Conservation (phyloP, 2,329 filamentous ascomycete species). For the Sarocladiaceae sp. region DNA sequence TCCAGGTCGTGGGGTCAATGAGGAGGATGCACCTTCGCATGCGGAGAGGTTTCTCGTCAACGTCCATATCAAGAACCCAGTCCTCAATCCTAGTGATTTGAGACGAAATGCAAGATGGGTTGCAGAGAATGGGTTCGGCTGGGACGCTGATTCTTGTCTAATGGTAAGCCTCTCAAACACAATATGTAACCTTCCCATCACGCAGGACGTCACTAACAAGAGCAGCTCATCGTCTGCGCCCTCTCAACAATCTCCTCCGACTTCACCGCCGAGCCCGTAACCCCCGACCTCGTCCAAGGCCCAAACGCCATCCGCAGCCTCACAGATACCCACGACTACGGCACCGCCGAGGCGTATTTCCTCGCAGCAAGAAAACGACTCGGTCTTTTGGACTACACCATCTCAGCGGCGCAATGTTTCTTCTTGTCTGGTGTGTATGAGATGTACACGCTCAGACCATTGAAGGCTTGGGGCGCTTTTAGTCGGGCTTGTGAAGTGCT, state of each 20-base stretch:
- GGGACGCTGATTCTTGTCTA: slow-evolving; percentile 4
- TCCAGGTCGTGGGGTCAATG: not conserved
- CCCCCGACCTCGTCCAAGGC: not conserved
- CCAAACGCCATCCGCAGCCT: not conserved
- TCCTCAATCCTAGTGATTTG: not conserved
- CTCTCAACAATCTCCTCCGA: not conserved
- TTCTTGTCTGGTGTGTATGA: slow-evolving; percentile 22
- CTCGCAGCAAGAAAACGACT: not conserved
- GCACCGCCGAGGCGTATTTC: not conserved
- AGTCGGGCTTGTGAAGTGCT: slow-evolving; percentile 22
- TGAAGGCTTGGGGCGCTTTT: slow-evolving; percentile 34
- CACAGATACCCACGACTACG: not conserved
- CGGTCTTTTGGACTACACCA: not conserved
- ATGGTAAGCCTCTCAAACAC: not conserved
- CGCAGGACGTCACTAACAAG: not conserved
- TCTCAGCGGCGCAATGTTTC: not conserved
- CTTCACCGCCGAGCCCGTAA: not conserved
- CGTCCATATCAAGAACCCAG: slow-evolving; percentile 6
- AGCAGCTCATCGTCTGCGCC: not conserved
- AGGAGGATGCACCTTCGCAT: not conserved
- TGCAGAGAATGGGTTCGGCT: not conserved
- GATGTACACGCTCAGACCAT: slow-evolving; percentile 34
- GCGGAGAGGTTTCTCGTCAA: not conserved
- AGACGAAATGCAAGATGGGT: not conserved
- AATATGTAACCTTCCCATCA: no score